Conservation (phyloP, 2,329 filamentous ascomycete genomes). For the Aspergillus latus region DNA sequence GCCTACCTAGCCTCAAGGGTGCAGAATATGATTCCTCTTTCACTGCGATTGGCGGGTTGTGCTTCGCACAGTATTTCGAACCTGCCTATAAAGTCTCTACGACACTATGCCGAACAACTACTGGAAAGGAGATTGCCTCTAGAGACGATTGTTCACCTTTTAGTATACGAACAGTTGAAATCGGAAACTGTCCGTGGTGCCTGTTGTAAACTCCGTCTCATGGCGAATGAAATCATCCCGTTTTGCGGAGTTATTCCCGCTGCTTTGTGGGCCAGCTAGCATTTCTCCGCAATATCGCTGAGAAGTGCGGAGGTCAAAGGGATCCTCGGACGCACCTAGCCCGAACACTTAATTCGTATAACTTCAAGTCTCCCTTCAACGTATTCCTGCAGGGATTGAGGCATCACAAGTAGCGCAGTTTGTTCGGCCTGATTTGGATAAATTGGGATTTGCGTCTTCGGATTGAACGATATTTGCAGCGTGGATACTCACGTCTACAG, state of each 20-base stretch:
- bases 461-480: neutral
- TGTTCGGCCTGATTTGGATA: neutral
- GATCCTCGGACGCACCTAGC: slow-evolving; percentile 5
- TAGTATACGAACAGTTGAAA: neutral
- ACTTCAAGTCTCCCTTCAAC: neutral
- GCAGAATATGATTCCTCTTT: too few species aligned
- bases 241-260: slow-evolving; percentile 6
- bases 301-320: slow-evolving; percentile 7
- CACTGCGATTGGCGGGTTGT: too few species aligned
- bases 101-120: too few species aligned
- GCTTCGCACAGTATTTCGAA: too few species aligned
- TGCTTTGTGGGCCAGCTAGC: slow-evolving; percentile 2
- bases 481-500: neutral
- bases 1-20: too few species aligned
- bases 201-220: neutral
- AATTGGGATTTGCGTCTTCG: neutral
- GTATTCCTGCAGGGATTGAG: neutral
- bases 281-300: slow-evolving; percentile 15
- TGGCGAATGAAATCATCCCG: neutral
- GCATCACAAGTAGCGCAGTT: neutral
- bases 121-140: too few species aligned
- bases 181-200: neutral
- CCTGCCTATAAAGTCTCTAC: too few species aligned
- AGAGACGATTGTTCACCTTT: too few species aligned
- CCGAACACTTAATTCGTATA: slow-evolving; percentile 7